Conservation (phyloP, 495 filamentous ascomycete genomes). For the Podospora pseudoanserina region DNA sequence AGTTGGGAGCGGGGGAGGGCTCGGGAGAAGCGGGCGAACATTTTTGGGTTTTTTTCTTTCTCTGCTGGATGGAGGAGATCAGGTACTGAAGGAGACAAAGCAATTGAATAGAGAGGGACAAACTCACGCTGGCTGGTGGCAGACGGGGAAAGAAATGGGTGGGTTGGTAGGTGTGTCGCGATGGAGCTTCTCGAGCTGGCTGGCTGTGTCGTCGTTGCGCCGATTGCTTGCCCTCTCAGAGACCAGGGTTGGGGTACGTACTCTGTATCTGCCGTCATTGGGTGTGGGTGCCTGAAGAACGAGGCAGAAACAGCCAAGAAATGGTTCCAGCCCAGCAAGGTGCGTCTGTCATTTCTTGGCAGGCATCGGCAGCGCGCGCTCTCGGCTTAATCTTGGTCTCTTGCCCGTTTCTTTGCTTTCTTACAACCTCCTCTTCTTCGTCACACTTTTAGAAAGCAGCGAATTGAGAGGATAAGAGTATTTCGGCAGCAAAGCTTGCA, state of each 20-base stretch:
- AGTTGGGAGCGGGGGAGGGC: background rate
- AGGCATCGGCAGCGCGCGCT: background rate
- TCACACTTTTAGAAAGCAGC: background rate
- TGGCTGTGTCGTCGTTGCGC: background rate
- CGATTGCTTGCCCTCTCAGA: background rate
- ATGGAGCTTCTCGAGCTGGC: slow-evolving; percentile 2
- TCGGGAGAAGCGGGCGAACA: background rate
- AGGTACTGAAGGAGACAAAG: background rate
- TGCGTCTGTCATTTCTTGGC: background rate
- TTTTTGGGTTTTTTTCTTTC: background rate
- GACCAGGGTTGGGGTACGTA: slow-evolving; percentile 20
- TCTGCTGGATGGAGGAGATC: background rate
- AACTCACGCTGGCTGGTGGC: background rate
- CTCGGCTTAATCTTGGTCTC: background rate
- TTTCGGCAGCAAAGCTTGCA: background rate
- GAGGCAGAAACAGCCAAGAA: background rate
- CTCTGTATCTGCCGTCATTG: background rate
- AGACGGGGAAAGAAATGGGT: background rate
- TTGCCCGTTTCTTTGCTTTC: background rate
- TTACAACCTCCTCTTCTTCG: background rate
- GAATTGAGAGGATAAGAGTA: background rate
- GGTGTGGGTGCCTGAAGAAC: background rate
- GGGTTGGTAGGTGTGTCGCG: background rate
- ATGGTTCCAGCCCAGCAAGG: background rate
- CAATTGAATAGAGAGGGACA: background rate